phyloP scores from a whole-genome alignment of 768 basidiomycete species.

The Suillus variegatus region DNA sequence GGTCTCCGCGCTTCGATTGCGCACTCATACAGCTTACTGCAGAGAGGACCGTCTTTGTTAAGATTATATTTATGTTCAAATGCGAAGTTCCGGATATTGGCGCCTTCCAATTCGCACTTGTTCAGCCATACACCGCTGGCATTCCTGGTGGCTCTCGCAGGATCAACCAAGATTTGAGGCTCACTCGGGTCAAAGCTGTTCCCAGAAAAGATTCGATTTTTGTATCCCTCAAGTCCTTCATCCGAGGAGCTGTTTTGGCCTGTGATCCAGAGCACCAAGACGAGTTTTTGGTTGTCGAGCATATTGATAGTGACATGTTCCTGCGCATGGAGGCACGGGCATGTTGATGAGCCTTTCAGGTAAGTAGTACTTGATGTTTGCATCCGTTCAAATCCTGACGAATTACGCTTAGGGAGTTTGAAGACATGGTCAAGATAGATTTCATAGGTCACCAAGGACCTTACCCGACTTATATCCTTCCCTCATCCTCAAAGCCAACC shows the following conservation, averaged over 20 bases:
- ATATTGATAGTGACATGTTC: constrained; percentile 34
- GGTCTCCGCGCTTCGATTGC: constrained; percentile 25
- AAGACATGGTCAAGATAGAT: no score
- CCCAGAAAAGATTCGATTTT: constrained; percentile 16
- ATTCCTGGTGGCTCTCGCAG: no score
- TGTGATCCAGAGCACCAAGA: constrained; percentile 18
- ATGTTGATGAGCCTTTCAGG: no score
- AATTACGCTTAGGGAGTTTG: no score
- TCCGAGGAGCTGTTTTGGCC: constrained; percentile 17
- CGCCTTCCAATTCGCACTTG: constrained; percentile 17
- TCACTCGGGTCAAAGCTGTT: constrained; percentile 10
- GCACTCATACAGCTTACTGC: constrained; percentile 22
- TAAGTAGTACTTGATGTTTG: no score
- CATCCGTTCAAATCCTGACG: no score
- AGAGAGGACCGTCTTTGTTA: constrained; percentile 12
- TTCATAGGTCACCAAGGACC: no score
- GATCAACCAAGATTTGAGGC: no score
- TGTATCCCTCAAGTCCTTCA: constrained; percentile 20
- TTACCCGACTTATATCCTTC: no score
- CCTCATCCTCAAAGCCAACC: no score
- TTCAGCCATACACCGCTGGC: constrained; percentile 21
- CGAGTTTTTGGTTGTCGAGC: constrained; percentile 29
- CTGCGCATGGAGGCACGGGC: background rate
- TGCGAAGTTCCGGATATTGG: constrained; percentile 13
- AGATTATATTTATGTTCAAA: constrained; percentile 25